Conservation (phyloP, 139 green algal species). For the Chlorella sorokiniana region DNA sequence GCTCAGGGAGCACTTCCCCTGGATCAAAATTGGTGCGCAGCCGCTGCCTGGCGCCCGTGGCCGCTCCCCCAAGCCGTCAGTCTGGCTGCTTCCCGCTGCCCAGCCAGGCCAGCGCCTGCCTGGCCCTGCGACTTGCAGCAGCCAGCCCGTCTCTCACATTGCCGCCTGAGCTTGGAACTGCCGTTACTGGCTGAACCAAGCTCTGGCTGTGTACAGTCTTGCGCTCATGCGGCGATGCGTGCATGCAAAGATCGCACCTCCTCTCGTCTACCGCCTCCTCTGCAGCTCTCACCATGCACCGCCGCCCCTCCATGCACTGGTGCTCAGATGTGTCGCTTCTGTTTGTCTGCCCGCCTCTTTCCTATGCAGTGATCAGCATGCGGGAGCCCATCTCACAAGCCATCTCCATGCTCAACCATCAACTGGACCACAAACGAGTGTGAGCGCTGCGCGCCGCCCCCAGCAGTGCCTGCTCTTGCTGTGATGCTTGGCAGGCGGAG, state of each 20-base stretch:
- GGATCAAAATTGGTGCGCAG: slow-evolving; percentile 10
- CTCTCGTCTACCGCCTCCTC: too few relatives aligned
- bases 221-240: too few relatives aligned
- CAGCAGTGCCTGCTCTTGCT: background rate
- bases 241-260: too few relatives aligned
- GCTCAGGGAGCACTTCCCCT: slow-evolving; percentile 9
- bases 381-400: slow-evolving; percentile 27
- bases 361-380: slow-evolving; percentile 17
- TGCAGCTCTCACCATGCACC: background rate
- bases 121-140: background rate
- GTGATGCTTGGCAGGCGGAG: background rate
- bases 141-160: too few relatives aligned
- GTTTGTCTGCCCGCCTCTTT: background rate
- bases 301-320: background rate
- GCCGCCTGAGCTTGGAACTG: too few relatives aligned
- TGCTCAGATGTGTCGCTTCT: background rate
- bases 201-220: too few relatives aligned
- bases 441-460: background rate
- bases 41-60: background rate
- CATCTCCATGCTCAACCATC: background rate
- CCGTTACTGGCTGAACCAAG: too few relatives aligned
- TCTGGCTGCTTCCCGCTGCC: too few relatives aligned
- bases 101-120: too few relatives aligned
- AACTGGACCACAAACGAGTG: background rate
- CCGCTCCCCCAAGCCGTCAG: too few relatives aligned